Percentiles rank a stretch among this genome's conserved stretches.
Evolutionary conservation across 192 early-diverging fungal genomes (phyloP).

Genomic region (Umbelopsis sp.): DNA sequence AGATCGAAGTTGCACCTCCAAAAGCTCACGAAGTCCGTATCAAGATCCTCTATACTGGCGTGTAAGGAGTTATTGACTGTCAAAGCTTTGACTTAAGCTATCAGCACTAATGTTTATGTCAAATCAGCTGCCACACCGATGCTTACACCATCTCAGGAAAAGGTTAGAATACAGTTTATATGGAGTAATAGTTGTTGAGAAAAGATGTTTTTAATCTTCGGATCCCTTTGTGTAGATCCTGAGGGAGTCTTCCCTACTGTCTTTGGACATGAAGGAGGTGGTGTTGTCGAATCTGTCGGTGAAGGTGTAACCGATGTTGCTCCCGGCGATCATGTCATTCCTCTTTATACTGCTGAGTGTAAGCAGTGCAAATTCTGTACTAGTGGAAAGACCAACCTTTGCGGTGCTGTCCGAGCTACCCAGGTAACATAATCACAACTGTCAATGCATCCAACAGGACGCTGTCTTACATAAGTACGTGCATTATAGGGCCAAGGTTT

Average conservation of each 20-base stretch:
- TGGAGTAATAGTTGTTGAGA: not conserved
- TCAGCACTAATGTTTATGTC: not conserved
- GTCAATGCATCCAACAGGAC: no score
- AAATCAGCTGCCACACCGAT: constrained; percentile 86
- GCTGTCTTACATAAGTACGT: not conserved
- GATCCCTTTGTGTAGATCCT: constrained; percentile 50
- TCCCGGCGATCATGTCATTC: constrained; percentile 95
- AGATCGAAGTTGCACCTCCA: constrained; percentile 93
- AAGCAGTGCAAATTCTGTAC: constrained; percentile 97
- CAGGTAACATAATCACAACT: constrained; percentile 53
- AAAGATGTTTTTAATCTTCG: not conserved
- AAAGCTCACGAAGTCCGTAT: constrained; percentile 93
- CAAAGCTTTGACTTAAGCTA: not conserved
- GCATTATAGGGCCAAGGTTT: constrained; percentile 71
- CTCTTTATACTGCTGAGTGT: constrained; percentile 91
- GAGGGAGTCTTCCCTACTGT: constrained; percentile 92
- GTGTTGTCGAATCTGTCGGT: constrained; percentile 95
- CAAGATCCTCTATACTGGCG: constrained; percentile 88
- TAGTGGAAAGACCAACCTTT: constrained; percentile 96
- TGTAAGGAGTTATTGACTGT: constrained; percentile 48
- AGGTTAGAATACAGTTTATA: constrained; percentile 31
- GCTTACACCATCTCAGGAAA: constrained; percentile 92
- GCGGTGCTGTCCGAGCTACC: constrained; percentile 86
- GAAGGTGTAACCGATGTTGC: constrained; percentile 90
- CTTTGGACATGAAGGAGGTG: constrained; percentile 95